Conservation (phyloP, 768 basidiomycete genomes). For the Leccinum ochraceum region DNA sequence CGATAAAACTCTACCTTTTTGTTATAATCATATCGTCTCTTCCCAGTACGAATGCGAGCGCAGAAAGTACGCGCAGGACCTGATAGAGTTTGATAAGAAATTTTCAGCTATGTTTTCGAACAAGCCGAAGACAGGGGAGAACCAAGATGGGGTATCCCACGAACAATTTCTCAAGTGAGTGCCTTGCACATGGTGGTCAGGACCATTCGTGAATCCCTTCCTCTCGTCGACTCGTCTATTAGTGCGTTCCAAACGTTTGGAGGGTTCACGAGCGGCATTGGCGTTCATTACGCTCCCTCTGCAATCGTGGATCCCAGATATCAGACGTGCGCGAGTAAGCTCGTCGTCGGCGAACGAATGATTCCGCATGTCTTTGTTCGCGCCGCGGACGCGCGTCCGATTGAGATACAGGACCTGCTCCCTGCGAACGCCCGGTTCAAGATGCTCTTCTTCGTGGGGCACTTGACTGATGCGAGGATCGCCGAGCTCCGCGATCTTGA, state of each 20-base stretch:
- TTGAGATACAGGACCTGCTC: not conserved
- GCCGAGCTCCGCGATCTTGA: not conserved
- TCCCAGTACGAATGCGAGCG: constrained; percentile 66
- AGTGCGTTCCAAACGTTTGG: constrained; percentile 38
- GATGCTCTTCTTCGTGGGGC: constrained; percentile 1
- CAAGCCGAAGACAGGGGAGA: constrained; percentile 46
- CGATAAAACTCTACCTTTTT: not conserved
- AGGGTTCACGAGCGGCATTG: constrained; percentile 36
- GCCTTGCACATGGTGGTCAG: not conserved
- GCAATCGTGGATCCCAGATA: constrained; percentile 33
- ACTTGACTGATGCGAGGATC: not conserved
- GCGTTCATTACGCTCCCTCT: constrained; percentile 40
- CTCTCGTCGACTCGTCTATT: not conserved
- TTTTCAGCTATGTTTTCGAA: constrained; percentile 40
- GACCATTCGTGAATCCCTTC: not conserved
- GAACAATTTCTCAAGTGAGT: constrained; percentile 36
- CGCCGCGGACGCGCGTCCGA: not conserved
- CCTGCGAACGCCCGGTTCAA: constrained; percentile 1
- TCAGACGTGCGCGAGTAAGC: constrained; percentile 32
- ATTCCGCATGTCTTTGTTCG: constrained; percentile 22
- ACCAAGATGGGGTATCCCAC: constrained; percentile 34
- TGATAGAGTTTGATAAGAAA: constrained; percentile 67
- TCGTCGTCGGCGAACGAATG: constrained; percentile 42
- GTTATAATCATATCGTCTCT: not conserved
- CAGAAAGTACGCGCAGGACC: constrained; percentile 62